Base-by-base conservation (phyloP, 768 basidiomycete genomes). In the Amanita fuliginea region DNA sequence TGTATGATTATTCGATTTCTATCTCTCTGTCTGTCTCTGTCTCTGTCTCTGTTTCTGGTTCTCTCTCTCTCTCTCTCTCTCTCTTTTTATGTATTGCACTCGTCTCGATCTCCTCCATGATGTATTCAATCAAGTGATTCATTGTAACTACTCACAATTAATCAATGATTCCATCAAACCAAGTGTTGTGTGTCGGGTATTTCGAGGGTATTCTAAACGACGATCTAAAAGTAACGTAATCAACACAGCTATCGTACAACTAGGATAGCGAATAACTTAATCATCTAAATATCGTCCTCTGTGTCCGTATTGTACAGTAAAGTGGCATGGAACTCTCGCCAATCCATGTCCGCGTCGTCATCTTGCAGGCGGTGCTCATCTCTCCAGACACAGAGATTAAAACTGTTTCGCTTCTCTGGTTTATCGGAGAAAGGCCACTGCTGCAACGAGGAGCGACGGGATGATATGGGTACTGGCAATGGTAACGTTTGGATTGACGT, bases 281-380 rank as follows among this genome's bases (percentile, higher is more conserved):
- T n/a, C 11, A 4, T 6, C 14, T 42, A 43, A 24, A 26, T n/a
- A 11, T 46, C 44, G 35, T 19, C 3, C 9, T 46, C 44, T 8
- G 41, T 19, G 37, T 39, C 32, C 30, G 47, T 37, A 19, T 40
- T 42, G 28, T n/a, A 40, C 39, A 48, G 24, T 39, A 37, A 41
- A 32, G 77, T 72, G 14, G 67, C 63, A 53, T 79, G 77, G 49
- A 80, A 80, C 58, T 77, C 71, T 3, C 76, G 69, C 78, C 78
- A 80, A 58, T 80, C 77, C 35, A 73, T 68, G 34, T 63, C 60
- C 5, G 67, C 66, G 36, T 71, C 69, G 41, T 69, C 66, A 9
- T 33, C 10, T 7, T 22, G 32, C 10, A 18, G 19, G 6, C 32
- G 42, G 8, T 41, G 24, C 7, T 19, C 41, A 9, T 50, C 49